Evolutionary conservation across 306 rosid genomes (phyloP).

Genomic region (Mucuna pruriens): DNA sequence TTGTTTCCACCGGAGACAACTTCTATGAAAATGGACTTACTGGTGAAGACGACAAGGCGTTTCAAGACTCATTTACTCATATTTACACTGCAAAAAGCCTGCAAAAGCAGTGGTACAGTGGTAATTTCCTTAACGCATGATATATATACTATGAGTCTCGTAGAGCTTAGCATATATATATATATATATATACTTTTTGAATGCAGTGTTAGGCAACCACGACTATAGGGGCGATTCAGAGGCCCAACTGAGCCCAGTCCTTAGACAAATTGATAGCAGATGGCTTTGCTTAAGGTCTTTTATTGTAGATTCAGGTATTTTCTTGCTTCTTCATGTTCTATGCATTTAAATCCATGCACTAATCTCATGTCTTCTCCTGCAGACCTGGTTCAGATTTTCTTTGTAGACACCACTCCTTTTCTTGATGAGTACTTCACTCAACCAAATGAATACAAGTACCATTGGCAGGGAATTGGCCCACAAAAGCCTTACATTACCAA

Average conservation of each 20-base stretch:
- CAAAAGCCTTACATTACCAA: conserved; percentile 45
- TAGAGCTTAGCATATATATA: neutral
- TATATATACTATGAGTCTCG: neutral
- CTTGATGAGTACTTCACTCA: conserved; percentile 48
- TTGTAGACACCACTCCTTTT: conserved; percentile 66
- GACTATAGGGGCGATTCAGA: conserved; percentile 63
- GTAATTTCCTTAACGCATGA: conserved; percentile 41
- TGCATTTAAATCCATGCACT: neutral
- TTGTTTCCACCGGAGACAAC: conserved; percentile 64
- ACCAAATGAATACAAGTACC: conserved; percentile 45
- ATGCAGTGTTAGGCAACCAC: conserved; percentile 67
- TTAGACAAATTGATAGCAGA: conserved; percentile 53
- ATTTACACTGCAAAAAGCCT: conserved; percentile 56
- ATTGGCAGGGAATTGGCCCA: conserved; percentile 52
- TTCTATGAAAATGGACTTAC: conserved; percentile 63
- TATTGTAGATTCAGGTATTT: conserved; percentile 55
- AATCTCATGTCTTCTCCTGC: conserved; percentile 15
- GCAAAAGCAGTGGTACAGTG: conserved; percentile 62
- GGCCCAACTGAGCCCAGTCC: conserved; percentile 55
- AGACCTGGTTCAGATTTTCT: conserved; percentile 59
- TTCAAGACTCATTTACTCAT: conserved; percentile 56
- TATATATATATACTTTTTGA: conserved; percentile 3
- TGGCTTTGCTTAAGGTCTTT: conserved; percentile 66
- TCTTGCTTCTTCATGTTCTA: neutral
- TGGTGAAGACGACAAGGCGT: conserved; percentile 37